A percentile compares a stretch with the other conserved stretches of the same genome.
Conservation (phyloP, 768 basidiomycete species). For the Porpolomopsis calyptriformis region DNA sequence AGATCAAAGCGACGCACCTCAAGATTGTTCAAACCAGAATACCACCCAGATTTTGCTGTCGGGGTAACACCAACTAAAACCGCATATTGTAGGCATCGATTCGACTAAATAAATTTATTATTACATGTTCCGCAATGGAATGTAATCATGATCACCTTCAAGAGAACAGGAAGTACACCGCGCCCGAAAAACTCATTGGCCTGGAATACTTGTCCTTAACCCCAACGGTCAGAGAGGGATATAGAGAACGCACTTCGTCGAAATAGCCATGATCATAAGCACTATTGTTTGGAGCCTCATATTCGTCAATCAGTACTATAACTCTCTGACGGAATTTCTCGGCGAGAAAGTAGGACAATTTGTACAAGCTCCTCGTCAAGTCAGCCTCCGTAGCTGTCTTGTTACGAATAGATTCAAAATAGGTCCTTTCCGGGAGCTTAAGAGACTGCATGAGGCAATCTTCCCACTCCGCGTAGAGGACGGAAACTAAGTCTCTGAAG, state of each 20-base stretch:
- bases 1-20: constrained; percentile 10
- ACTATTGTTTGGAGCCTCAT: constrained; percentile 11
- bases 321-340: constrained; percentile 6
- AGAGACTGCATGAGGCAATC: no score
- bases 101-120: constrained; percentile 5
- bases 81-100: constrained; percentile 8
- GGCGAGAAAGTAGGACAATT: constrained; percentile 8
- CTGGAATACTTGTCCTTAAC: constrained; percentile 11
- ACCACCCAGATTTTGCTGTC: constrained; percentile 12
- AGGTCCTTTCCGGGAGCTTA: no score
- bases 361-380: constrained; percentile 7
- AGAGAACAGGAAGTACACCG: constrained; percentile 11
- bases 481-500: constrained; percentile 8
- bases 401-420: constrained; percentile 10
- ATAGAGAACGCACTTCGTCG: constrained; percentile 10
- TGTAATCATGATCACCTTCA: constrained; percentile 11
- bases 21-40: constrained; percentile 11
- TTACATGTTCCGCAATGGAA: constrained; percentile 9
- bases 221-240: constrained; percentile 7
- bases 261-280: constrained; percentile 12
- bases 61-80: constrained; percentile 10
- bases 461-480: constrained; percentile 8
- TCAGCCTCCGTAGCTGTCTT: constrained; percentile 8
- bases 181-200: constrained; percentile 11
- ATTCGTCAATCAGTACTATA: constrained; percentile 10